These are phyloP conservation scores for Starmerella stellata DNA, from an alignment of 805 yeast species.

Conservation along the genomic window DNA sequence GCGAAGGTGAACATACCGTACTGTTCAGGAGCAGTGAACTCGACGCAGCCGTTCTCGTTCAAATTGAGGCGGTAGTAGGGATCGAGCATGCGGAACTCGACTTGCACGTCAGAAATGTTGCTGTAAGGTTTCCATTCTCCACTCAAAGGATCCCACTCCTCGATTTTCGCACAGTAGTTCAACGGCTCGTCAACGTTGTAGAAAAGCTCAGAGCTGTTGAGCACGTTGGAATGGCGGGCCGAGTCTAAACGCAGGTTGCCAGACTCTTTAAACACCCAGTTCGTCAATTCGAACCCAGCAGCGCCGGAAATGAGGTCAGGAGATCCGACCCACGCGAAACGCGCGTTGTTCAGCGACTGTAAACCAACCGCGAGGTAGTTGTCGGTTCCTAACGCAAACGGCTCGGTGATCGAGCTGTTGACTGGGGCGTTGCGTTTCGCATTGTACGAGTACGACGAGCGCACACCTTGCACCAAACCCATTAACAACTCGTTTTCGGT, in stretches of 20 bases:
- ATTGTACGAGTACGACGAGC: conserved; percentile 16
- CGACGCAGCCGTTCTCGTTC: conserved; percentile 24
- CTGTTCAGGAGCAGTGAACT: conserved; percentile 74
- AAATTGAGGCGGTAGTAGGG: conserved; percentile 79
- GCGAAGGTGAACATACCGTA: conserved; percentile 89
- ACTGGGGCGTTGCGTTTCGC: conserved; percentile 5
- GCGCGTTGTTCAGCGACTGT: conserved; percentile 58
- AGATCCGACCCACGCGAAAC: conserved; percentile 70
- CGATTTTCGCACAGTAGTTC: conserved; percentile 31
- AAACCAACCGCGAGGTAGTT: conserved; percentile 38
- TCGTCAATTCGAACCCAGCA: conserved; percentile 25
- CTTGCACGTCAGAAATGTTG: conserved; percentile 46
- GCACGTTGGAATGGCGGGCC: conserved; percentile 36
- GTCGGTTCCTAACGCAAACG: conserved; percentile 13
- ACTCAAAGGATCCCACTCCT: conserved; percentile 26
- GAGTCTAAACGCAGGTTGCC: conserved; percentile 39
- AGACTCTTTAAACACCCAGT: conserved; percentile 61
- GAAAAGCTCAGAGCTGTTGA: conserved; percentile 18
- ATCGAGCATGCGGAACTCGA: conserved; percentile 77
- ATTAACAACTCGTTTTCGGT: conserved; percentile 9
- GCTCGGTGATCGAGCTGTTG: conserved; percentile 4
- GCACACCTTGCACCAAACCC: conserved; percentile 15
- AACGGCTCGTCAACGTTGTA: conserved; percentile 67
- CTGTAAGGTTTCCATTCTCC: conserved; percentile 53
- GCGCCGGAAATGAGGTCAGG: conserved; percentile 32